Evolutionary conservation across 345 rosid genomes (phyloP).

Genomic region (Viola odorata): DNA sequence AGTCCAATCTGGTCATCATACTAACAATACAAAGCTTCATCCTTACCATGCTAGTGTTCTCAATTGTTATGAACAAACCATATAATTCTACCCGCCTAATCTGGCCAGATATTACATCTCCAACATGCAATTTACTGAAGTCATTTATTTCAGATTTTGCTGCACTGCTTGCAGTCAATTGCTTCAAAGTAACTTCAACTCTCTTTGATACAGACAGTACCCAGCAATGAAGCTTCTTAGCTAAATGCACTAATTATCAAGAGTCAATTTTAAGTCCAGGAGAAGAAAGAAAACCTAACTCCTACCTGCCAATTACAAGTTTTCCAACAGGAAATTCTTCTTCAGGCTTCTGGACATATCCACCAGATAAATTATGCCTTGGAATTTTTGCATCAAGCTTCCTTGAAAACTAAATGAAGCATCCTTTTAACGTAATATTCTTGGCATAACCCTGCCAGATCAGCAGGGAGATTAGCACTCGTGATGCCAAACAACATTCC

Average conservation of each 20-base stretch:
- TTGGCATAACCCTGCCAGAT: constrained; percentile 87
- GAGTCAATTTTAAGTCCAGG: constrained; percentile 9
- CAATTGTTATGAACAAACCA: constrained; percentile 68
- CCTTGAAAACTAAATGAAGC: constrained; percentile 79
- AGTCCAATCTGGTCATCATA: too few relatives aligned
- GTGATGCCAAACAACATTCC: too few relatives aligned
- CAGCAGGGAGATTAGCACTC: neutral
- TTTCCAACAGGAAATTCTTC: constrained; percentile 83
- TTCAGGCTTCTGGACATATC: constrained; percentile 59
- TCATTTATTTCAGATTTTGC: constrained; percentile 47
- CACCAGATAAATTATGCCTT: constrained; percentile 75
- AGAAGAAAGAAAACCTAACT: constrained; percentile 11
- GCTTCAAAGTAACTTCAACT: constrained; percentile 79
- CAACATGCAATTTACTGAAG: constrained; percentile 49
- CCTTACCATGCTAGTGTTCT: constrained; percentile 64
- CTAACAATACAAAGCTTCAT: neutral
- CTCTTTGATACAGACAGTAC: constrained; percentile 71
- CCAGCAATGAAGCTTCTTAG: constrained; percentile 44
- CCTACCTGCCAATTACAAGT: constrained; percentile 78
- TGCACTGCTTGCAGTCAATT: constrained; percentile 30
- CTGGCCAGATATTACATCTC: constrained; percentile 55
- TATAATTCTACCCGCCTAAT: constrained; percentile 77
- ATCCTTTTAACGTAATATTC: constrained; percentile 72
- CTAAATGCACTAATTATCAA: neutral
- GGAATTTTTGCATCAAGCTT: constrained; percentile 84